Base-by-base conservation (phyloP, 306 rosid species). In the Trifolium fragiferum region DNA sequence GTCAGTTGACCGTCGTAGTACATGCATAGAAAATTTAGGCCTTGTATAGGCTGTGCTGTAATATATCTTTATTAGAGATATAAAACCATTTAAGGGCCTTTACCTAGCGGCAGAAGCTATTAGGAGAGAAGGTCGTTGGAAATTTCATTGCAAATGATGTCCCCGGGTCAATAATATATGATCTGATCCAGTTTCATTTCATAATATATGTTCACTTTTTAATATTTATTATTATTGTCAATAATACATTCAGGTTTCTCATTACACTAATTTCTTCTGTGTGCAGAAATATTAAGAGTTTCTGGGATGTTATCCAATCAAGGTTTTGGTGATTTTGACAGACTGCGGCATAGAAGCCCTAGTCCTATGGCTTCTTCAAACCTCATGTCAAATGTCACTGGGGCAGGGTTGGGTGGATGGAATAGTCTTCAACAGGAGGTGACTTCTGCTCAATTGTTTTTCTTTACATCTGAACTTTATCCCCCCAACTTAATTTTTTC, bases 361-460 rank as follows among this genome's bases (percentile, higher is more conserved):
- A 94, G 99, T 81, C 99, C 99, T 33, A 94, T 94, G 99, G 91
- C 97, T 80, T 91, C 98, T 84, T 88, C 97, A 73, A 89, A 82
- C 61, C 90, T 89, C 74, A 88, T 94, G 65, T 86, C 99, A 64
- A 94, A 86, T 87, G 96, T 92, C 62, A 74, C 83, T 21, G 92
- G 90, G 41, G 30, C 97, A 37, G 96, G 99, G 23, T 66, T 92
- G 72, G 86, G 89, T 69, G 95, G 90, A 80, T 94, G 99, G 99
- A 94, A 90, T 83, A 86, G 89, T 66, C 89, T 89, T 79, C 93
- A 95, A 46, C 97, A 81, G 77, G 97, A 90, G 98, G 98, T 93
- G 80, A 77, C 68, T 78, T 23, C 67, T 59, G 37, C 33, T 4
- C 40, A 47, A 61, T 57, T 76, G 7, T 38, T 67, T 62, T 35